These are phyloP conservation scores for Alternaria longipes DNA, from an alignment of 2,329 filamentous ascomycete species.

Conservation along the genomic window DNA sequence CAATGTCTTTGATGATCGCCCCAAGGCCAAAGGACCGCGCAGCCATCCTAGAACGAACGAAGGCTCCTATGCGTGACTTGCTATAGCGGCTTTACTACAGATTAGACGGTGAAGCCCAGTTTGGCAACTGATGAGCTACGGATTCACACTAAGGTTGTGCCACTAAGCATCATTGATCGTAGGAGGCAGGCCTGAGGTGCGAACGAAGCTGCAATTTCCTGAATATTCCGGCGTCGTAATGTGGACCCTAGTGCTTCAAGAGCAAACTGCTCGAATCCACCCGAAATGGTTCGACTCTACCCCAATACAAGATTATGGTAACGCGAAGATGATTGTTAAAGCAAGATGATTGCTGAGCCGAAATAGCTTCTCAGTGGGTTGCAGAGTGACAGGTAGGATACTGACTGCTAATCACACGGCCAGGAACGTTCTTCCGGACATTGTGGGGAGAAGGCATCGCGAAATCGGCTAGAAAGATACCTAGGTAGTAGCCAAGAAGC, in stretches of 20 bases:
- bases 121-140: slow-evolving; percentile 1
- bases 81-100: slow-evolving; percentile 1
- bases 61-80: slow-evolving; percentile 16
- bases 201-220: slow-evolving; percentile 18
- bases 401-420: slow-evolving; percentile 8
- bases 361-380: background rate
- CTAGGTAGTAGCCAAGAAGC: slow-evolving; percentile 7
- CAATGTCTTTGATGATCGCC: slow-evolving; percentile 29
- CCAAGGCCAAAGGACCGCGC: slow-evolving; percentile 13
- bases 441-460: slow-evolving; percentile 2
- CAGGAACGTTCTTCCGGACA: slow-evolving; percentile 9
- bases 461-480: slow-evolving; percentile 3
- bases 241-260: slow-evolving; percentile 20
- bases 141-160: background rate
- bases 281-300: background rate
- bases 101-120: slow-evolving; percentile 11
- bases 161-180: slow-evolving; percentile 2
- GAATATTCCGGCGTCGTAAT: slow-evolving; percentile 22
- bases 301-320: background rate
- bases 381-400: background rate
- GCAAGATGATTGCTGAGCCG: slow-evolving; percentile 2
- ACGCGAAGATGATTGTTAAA: background rate
- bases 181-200: slow-evolving; percentile 9
- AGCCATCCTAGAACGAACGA: slow-evolving; percentile 26
- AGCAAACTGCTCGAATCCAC: slow-evolving; percentile 3